Percentiles rank a stretch among this genome's conserved stretches.
Evolutionary conservation across 805 yeast species (phyloP).

Genomic region (Spathaspora gorwiae): DNA sequence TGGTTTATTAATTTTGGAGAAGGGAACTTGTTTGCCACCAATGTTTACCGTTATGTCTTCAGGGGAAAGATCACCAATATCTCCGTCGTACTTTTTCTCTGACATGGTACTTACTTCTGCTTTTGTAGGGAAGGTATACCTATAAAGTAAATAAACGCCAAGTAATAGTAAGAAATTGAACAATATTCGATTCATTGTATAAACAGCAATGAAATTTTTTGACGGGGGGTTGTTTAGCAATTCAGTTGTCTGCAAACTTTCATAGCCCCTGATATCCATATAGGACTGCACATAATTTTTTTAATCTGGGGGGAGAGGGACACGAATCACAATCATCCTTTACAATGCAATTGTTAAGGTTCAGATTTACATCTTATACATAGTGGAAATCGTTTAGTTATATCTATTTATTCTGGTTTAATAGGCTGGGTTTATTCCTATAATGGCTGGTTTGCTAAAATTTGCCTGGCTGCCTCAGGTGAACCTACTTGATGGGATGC

Average conservation of each 20-base stretch:
- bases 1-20: conserved; percentile 33
- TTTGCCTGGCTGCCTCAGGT: conserved; percentile 4
- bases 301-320: no score
- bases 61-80: conserved; percentile 8
- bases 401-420: no score
- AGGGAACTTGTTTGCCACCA: conserved; percentile 36
- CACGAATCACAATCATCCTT: no score
- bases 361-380: no score
- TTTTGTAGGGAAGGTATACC: background rate
- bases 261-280: no score
- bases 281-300: no score
- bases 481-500: conserved; percentile 16
- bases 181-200: conserved; percentile 5
- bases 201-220: no score
- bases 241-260: no score
- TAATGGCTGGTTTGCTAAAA: background rate
- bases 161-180: conserved; percentile 2
- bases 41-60: conserved; percentile 25
- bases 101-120: background rate
- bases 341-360: no score
- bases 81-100: conserved; percentile 8
- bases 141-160: conserved; percentile 3
- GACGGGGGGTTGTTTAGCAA: no score
- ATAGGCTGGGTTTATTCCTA: background rate
- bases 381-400: no score